Evolutionary conservation across 768 basidiomycete species (phyloP).

Genomic region (Suillus subaureus): DNA sequence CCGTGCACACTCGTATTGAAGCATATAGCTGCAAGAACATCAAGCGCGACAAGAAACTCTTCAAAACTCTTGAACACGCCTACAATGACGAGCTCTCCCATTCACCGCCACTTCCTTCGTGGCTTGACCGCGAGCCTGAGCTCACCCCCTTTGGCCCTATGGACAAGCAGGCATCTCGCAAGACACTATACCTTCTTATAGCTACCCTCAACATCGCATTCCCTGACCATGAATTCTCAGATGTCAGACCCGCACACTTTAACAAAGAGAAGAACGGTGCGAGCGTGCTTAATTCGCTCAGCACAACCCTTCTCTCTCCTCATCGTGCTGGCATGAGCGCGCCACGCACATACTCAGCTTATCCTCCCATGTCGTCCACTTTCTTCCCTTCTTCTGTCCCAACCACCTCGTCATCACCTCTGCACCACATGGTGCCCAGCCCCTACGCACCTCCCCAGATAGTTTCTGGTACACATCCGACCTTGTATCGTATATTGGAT

Average conservation of each 20-base stretch:
- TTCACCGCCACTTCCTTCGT: constrained; percentile 84
- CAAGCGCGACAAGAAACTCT: constrained; percentile 95
- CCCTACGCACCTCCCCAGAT: constrained; percentile 74
- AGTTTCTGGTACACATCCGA: constrained; percentile 84
- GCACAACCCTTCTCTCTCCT: constrained; percentile 78
- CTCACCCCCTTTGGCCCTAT: constrained; percentile 91
- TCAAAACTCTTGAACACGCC: constrained; percentile 86
- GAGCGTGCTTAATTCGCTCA: constrained; percentile 80
- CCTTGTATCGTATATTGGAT: constrained; percentile 84
- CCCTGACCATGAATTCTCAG: constrained; percentile 96
- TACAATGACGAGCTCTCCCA: constrained; percentile 77
- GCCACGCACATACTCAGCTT: constrained; percentile 84
- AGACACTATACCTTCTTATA: constrained; percentile 95
- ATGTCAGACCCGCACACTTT: constrained; percentile 89
- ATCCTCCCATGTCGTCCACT: constrained; percentile 71
- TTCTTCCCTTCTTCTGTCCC: constrained; percentile 79
- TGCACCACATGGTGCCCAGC: constrained; percentile 56
- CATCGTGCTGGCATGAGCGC: constrained; percentile 65
- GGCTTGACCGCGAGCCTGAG: constrained; percentile 71
- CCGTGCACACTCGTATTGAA: constrained; percentile 90
- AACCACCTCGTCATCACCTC: constrained; percentile 67
- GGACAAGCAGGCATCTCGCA: constrained; percentile 79
- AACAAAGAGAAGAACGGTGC: constrained; percentile 77
- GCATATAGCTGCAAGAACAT: constrained; percentile 98
- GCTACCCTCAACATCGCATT: constrained; percentile 97